Percentiles rank a stretch among this genome's conserved stretches.
Conservation (phyloP, 2,329 filamentous ascomycete genomes). For the Lasiodiplodia citricola region DNA sequence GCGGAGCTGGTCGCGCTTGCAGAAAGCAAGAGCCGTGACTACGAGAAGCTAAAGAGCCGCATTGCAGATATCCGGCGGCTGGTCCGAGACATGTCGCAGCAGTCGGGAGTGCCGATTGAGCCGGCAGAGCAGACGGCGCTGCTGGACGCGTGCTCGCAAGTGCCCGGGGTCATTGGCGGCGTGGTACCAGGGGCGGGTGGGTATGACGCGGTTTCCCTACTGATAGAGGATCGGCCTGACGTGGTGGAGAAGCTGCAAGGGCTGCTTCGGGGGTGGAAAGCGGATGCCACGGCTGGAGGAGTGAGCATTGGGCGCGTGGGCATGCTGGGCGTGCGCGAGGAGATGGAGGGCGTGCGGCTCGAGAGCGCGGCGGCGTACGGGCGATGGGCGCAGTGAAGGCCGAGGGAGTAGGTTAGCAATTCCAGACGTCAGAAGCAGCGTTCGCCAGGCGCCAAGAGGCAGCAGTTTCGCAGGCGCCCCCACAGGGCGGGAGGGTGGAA, state of each 20-base stretch:
- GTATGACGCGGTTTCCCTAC: constrained; percentile 83
- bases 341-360: constrained; percentile 67
- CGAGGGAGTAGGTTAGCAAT: constrained; percentile 17
- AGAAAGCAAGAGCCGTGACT: constrained; percentile 55
- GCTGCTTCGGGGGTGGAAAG: constrained; percentile 71
- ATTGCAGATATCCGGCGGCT: constrained; percentile 60
- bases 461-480: constrained; percentile 16
- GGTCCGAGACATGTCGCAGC: constrained; percentile 76
- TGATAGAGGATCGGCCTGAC: constrained; percentile 74
- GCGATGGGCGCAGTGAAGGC: constrained; percentile 42
- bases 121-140: constrained; percentile 83
- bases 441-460: constrained; percentile 11
- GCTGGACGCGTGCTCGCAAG: constrained; percentile 72
- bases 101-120: constrained; percentile 84
- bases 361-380: constrained; percentile 49
- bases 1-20: constrained; percentile 62
- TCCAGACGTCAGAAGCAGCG: constrained; percentile 5
- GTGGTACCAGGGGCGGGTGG: constrained; percentile 95
- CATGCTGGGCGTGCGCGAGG: constrained; percentile 71
- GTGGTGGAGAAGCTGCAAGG: constrained; percentile 65
- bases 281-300: constrained; percentile 41
- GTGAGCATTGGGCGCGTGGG: constrained; percentile 66
- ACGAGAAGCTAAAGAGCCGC: constrained; percentile 57
- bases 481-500: constrained; percentile 18
- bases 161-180: constrained; percentile 85